Percentiles rank a stretch among this genome's conserved stretches.
phyloP scores from a whole-genome alignment of 2,329 filamentous ascomycete genomes.

The Cytospora leucostoma region DNA sequence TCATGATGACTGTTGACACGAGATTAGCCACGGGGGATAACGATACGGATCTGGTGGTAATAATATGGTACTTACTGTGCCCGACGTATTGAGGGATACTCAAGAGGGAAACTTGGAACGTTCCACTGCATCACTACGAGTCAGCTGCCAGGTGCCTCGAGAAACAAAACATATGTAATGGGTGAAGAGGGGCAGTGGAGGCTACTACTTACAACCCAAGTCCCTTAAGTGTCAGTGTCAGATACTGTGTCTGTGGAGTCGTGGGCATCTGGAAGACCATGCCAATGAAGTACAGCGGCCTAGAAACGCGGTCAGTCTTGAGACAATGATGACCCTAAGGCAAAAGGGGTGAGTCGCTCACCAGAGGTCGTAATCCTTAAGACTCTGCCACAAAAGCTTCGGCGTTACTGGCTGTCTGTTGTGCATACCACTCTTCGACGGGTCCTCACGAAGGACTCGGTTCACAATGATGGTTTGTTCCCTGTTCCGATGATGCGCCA shows the following conservation, averaged over 20 bases:
- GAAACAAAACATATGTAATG: neutral
- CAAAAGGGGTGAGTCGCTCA: conserved; percentile 7
- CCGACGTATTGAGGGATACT: conserved; percentile 54
- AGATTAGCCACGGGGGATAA: neutral
- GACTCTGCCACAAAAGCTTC: conserved; percentile 50
- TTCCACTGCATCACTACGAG: conserved; percentile 36
- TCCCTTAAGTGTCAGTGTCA: conserved; percentile 59
- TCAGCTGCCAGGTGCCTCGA: neutral
- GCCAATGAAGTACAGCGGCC: conserved; percentile 56
- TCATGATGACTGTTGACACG: conserved; percentile 36
- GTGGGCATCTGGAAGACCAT: conserved; percentile 56
- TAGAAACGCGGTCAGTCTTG: conserved; percentile 5
- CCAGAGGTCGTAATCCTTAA: conserved; percentile 52
- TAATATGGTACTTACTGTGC: conserved; percentile 32
- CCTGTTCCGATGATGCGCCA: conserved; percentile 29
- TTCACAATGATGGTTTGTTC: conserved; percentile 65
- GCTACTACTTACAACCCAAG: conserved; percentile 49
- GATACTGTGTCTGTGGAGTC: conserved; percentile 51
- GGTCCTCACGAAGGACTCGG: conserved; percentile 59
- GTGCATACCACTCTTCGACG: conserved; percentile 61
- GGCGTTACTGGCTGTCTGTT: conserved; percentile 59
- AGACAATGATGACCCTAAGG: neutral
- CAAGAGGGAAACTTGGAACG: conserved; percentile 64
- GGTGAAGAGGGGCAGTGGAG: neutral
- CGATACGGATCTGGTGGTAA: neutral